These are phyloP conservation scores for Quercus ilex DNA, from an alignment of 306 rosid species.

Conservation along the genomic window DNA sequence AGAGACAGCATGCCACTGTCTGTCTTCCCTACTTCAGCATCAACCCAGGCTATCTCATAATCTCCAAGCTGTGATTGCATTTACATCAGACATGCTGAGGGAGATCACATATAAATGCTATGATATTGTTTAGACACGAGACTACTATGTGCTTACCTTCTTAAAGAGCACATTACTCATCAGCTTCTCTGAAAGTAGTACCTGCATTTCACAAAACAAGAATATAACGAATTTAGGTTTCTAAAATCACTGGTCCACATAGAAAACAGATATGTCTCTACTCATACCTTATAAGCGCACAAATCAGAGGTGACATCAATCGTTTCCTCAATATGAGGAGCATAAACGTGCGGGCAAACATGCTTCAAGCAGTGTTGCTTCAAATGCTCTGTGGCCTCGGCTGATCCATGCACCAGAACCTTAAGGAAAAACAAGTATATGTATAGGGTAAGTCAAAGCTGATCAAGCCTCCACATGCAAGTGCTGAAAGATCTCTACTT, in stretches of 20 bases:
- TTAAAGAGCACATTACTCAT: slow-evolving; percentile 88
- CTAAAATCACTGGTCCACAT: slow-evolving; percentile 3
- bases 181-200: slow-evolving; percentile 87
- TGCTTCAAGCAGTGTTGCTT: slow-evolving; percentile 80
- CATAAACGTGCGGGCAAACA: slow-evolving; percentile 87
- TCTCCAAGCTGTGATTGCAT: slow-evolving; percentile 70
- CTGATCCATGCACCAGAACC: slow-evolving; percentile 99
- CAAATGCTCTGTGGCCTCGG: slow-evolving; percentile 97
- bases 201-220: slow-evolving; percentile 46
- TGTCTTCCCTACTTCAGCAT: slow-evolving; percentile 77
- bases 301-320: slow-evolving; percentile 95
- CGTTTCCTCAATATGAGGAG: slow-evolving; percentile 94
- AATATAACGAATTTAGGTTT: slow-evolving; percentile 16
- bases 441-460: not conserved
- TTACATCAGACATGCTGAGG: slow-evolving; percentile 14
- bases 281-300: slow-evolving; percentile 85
- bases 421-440: slow-evolving; percentile 15
- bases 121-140: not conserved
- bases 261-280: slow-evolving; percentile 3
- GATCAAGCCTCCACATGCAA: slow-evolving; percentile 1
- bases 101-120: slow-evolving; percentile 2
- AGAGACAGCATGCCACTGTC: slow-evolving; percentile 57
- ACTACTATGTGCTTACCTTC: slow-evolving; percentile 49
- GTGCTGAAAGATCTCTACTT: not conserved
- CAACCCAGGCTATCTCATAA: slow-evolving; percentile 88